Percentiles rank a stretch among this genome's conserved stretches.
Evolutionary conservation across 2,329 filamentous ascomycete genomes (phyloP).

Genomic region (Chaetothyriales sp.): DNA sequence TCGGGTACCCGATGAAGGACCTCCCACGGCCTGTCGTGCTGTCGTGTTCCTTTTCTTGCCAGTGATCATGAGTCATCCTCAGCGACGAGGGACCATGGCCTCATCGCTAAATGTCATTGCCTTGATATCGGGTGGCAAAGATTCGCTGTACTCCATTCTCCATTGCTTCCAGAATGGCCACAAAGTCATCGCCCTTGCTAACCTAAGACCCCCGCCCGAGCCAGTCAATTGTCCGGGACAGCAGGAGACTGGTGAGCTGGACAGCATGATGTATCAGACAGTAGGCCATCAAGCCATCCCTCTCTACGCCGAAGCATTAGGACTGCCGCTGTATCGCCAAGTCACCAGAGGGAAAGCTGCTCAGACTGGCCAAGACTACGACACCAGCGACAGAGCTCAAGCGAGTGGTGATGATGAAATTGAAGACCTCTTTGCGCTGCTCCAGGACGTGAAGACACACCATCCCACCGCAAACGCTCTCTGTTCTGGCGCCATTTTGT

Average conservation of each 20-base stretch:
- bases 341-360: slow-evolving; percentile 59
- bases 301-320: slow-evolving; percentile 65
- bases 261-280: slow-evolving; percentile 99
- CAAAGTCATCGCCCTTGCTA: slow-evolving; percentile 72
- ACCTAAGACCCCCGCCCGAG: slow-evolving; percentile 52
- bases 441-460: slow-evolving; percentile 49
- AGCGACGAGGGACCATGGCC: not conserved
- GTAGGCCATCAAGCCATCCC: slow-evolving; percentile 80
- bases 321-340: slow-evolving; percentile 69
- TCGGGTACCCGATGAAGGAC: no score
- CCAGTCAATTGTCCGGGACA: slow-evolving; percentile 22
- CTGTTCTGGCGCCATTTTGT: slow-evolving; percentile 81
- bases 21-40: no score
- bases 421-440: slow-evolving; percentile 66
- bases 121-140: slow-evolving; percentile 89
- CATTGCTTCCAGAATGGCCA: slow-evolving; percentile 84
- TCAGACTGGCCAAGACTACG: slow-evolving; percentile 60
- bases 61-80: no score
- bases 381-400: slow-evolving; percentile 12
- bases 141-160: slow-evolving; percentile 84
- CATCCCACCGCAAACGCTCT: slow-evolving; percentile 78
- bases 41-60: no score
- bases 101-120: slow-evolving; percentile 60
- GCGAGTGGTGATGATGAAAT: slow-evolving; percentile 67
- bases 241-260: slow-evolving; percentile 51